phyloP scores from a whole-genome alignment of 192 early-diverging fungal species.

The Gonapodya prolifera region DNA sequence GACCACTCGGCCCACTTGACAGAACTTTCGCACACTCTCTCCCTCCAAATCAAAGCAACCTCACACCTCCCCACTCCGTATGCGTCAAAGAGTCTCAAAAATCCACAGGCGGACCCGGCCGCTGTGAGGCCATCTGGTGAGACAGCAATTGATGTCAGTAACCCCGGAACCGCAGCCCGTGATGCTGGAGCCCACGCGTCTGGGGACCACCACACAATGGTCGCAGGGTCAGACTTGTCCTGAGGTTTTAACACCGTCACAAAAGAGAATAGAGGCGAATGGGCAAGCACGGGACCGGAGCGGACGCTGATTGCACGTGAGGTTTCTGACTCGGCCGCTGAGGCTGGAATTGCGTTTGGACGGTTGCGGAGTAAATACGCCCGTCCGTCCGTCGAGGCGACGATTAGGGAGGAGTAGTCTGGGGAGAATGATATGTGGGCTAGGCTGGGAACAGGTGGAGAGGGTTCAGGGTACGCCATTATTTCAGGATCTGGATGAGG shows the following conservation, averaged over 20 bases:
- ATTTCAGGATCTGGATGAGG: neutral
- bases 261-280: neutral
- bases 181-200: neutral
- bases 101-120: neutral
- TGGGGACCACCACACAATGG: neutral
- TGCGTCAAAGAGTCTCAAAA: neutral
- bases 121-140: neutral
- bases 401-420: neutral
- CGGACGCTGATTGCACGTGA: neutral
- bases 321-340: neutral
- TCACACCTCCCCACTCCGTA: neutral
- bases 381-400: neutral
- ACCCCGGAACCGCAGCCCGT: neutral
- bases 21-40: neutral
- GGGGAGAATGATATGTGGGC: neutral
- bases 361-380: neutral
- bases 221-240: neutral
- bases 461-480: neutral
- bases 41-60: neutral
- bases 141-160: neutral
- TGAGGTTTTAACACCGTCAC: neutral
- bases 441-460: neutral
- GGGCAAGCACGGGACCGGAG: neutral
- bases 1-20: neutral
- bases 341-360: neutral